phyloP scores from a whole-genome alignment of 2,329 filamentous ascomycete species.

The Tolypocladium cylindrosporum region DNA sequence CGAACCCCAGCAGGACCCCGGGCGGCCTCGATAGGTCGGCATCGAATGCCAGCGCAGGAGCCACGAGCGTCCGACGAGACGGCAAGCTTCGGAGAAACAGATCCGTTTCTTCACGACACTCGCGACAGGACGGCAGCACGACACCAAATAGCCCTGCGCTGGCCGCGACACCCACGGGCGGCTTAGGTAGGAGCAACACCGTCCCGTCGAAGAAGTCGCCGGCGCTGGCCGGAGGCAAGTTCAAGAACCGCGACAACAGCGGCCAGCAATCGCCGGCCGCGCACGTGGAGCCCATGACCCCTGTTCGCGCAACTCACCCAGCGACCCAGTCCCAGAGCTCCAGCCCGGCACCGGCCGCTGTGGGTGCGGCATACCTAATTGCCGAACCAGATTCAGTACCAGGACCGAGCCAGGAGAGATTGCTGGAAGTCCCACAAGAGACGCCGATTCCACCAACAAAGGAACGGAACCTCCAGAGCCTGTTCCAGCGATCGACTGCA shows the following conservation, averaged over 20 bases:
- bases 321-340: constrained; percentile 10
- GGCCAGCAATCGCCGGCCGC: constrained; percentile 19
- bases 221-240: constrained; percentile 55
- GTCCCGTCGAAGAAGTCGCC: constrained; percentile 86
- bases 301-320: constrained; percentile 15
- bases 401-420: constrained; percentile 39
- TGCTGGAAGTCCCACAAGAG: constrained; percentile 31
- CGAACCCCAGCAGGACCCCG: constrained; percentile 41
- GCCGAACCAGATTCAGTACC: constrained; percentile 18
- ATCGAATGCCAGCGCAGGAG: constrained; percentile 81
- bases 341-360: constrained; percentile 16
- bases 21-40: constrained; percentile 49
- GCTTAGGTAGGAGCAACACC: constrained; percentile 68
- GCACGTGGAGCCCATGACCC: constrained; percentile 27
- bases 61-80: constrained; percentile 75
- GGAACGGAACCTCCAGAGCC: constrained; percentile 56
- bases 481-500: constrained; percentile 62
- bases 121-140: constrained; percentile 61
- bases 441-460: constrained; percentile 48
- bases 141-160: constrained; percentile 57
- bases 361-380: constrained; percentile 14
- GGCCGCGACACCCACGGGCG: constrained; percentile 43
- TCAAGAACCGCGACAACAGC: constrained; percentile 33
- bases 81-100: constrained; percentile 77
- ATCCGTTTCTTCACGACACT: constrained; percentile 84